Evolutionary conservation across 495 filamentous ascomycete genomes (phyloP), one percentile per base, ranked within the genome.

Genomic region (Annulohypoxylon nitens): DNA sequence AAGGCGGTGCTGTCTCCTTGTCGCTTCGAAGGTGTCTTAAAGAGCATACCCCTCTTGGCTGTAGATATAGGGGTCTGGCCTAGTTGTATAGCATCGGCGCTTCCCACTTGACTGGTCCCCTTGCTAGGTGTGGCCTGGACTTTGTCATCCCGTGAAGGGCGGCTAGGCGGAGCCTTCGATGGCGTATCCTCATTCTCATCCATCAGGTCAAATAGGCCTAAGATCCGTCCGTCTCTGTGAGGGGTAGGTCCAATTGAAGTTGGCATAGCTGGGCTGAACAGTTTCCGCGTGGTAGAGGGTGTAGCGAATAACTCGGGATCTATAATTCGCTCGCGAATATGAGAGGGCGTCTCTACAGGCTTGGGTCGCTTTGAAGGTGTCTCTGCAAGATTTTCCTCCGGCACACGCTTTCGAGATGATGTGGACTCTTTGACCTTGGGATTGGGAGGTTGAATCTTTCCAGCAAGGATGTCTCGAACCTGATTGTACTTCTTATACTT

Each of bases 401-500:
- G 50, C 63, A 74, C 76, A 54, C 80, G 80, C 71, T 85, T 82
- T 67, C 67, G 76, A 8, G 30, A 18, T 18, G 14, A 14, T 48
- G 36, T 50, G 18, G 55, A 39, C 23, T 43, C 36, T 12, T 76
- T 37, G 69, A 69, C 39, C 47, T 76, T 78, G 74, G 67, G 70
- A 77, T 77, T 64, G 73, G 79, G 67, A 76, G 81, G 78, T 58
- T 77, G 72, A 53, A 81, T 64, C 76, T 87, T 87, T 53, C 86
- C 83, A 25, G 88, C 78, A 54, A 88, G 78, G 57, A 90, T 83
- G 57, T 90, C 87, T 62, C 93, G 90, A 20, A 93, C 74, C 63
- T 89, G 90, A 69, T 88, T 89, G 84, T 98, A 99, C 70, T 93
- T 89, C 75, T 95, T 97, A 81, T 99, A 98, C 82, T 98, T 97